These are phyloP conservation scores for Penicillium canescens DNA, from an alignment of 495 filamentous ascomycete genomes.

Conservation along the genomic window DNA sequence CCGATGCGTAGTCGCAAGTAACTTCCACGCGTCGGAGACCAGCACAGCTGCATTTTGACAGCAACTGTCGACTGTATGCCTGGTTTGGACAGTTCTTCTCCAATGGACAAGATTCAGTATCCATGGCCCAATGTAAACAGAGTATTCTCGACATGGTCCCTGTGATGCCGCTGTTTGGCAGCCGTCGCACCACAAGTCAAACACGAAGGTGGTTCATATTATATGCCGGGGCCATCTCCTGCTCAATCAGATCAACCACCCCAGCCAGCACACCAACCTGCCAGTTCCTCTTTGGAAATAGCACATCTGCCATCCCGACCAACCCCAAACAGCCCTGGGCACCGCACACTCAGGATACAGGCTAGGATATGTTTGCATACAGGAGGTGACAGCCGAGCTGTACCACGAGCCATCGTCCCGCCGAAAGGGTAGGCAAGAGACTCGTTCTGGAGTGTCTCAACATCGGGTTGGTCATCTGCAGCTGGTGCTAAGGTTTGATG, in stretches of 20 bases:
- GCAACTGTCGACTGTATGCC: too few species aligned
- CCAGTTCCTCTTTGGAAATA: conserved; percentile 63
- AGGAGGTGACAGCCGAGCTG: conserved; percentile 46
- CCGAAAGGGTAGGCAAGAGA: conserved; percentile 46
- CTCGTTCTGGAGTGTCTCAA: conserved; percentile 12
- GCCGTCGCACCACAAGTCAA: too few species aligned
- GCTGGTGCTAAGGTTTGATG: conserved; percentile 7
- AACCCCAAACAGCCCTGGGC: conserved; percentile 57
- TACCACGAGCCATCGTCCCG: conserved; percentile 40
- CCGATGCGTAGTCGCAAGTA: too few species aligned
- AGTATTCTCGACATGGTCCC: too few species aligned
- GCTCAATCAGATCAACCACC: conserved; percentile 29
- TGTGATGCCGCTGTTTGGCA: too few species aligned
- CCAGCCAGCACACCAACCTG: conserved; percentile 74
- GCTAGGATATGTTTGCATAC: conserved; percentile 91
- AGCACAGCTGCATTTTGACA: too few species aligned
- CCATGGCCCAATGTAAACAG: too few species aligned
- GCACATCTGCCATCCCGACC: conserved; percentile 55
- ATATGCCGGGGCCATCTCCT: too few species aligned
- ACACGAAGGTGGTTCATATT: too few species aligned
- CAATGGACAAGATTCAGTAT: too few species aligned
- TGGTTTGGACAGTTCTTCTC: too few species aligned
- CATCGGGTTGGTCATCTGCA: conserved; percentile 5
- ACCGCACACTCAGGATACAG: conserved; percentile 73
- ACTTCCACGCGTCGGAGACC: too few species aligned